Conservation (phyloP, 1,284 basidiomycete genomes). For the Tausonia pullulans region DNA sequence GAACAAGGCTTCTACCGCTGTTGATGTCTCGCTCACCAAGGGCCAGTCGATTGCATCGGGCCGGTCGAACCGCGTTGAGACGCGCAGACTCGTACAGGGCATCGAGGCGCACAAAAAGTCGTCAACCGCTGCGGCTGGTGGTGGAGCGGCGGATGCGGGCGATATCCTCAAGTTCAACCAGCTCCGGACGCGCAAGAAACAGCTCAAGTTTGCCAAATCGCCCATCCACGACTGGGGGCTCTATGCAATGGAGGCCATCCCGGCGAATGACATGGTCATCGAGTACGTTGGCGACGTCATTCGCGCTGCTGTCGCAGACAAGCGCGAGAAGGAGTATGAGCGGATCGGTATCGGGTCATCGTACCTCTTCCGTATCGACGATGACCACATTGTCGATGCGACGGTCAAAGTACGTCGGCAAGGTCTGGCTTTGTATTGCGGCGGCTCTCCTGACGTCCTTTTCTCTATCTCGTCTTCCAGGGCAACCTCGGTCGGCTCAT, state of each 20-base stretch:
- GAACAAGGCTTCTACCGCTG: conserved; percentile 40
- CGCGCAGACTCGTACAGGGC: conserved; percentile 84
- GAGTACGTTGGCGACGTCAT: conserved; percentile 98
- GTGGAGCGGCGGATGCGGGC: conserved; percentile 35
- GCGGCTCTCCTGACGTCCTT: conserved; percentile 12
- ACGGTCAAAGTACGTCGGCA: conserved; percentile 76
- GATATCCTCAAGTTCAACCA: conserved; percentile 90
- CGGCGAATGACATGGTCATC: conserved; percentile 95
- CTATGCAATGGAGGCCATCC: conserved; percentile 90
- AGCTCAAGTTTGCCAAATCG: conserved; percentile 85
- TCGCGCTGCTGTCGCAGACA: conserved; percentile 89
- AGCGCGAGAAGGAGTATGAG: conserved; percentile 93
- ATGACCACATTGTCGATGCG: conserved; percentile 88
- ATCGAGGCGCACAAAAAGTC: conserved; percentile 80
- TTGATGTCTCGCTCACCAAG: conserved; percentile 29
- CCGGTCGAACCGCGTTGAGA: conserved; percentile 84
- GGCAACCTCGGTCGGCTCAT: conserved; percentile 50
- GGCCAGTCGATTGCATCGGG: conserved; percentile 52
- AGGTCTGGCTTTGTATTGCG: conserved; percentile 52
- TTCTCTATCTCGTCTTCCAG: conserved; percentile 36
- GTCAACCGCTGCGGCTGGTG: conserved; percentile 31
- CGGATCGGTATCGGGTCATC: conserved; percentile 88
- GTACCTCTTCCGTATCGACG: conserved; percentile 86
- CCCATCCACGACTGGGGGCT: conserved; percentile 98
- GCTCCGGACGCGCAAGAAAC: conserved; percentile 94